Evolutionary conservation across 139 green algal genomes (phyloP).

Genomic region (Spirogloea muscicola): DNA sequence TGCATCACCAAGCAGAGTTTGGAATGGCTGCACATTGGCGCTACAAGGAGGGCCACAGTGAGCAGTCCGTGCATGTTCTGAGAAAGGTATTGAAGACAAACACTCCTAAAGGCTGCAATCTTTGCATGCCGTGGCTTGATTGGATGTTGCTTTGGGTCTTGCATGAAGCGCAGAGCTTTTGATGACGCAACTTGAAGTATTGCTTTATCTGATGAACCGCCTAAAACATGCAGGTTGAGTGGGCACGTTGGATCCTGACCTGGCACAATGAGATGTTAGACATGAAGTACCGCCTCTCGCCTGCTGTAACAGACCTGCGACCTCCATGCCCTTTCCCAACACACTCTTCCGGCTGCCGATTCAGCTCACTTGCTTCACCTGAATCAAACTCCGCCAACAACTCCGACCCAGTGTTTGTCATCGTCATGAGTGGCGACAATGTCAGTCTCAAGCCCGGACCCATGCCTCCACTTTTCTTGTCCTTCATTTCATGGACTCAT

Average conservation of each 20-base stretch:
- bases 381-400: not conserved
- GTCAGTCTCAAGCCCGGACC: not conserved
- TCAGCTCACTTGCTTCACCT: slow-evolving; percentile 3
- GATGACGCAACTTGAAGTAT: too few species aligned
- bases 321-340: slow-evolving; percentile 22
- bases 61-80: not conserved
- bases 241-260: slow-evolving; percentile 16
- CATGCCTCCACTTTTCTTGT: not conserved
- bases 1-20: slow-evolving; percentile 89
- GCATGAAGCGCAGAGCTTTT: too few species aligned
- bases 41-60: slow-evolving; percentile 80
- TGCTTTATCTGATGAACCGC: too few species aligned
- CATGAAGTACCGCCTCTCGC: slow-evolving; percentile 21
- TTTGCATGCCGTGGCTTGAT: too few species aligned
- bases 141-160: too few species aligned
- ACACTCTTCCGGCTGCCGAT: not conserved
- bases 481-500: not conserved
- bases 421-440: slow-evolving; percentile 5
- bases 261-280: slow-evolving; percentile 29
- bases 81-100: not conserved
- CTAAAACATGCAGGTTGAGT: too few species aligned
- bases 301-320: not conserved
- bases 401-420: slow-evolving; percentile 10
- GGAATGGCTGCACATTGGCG: slow-evolving; percentile 91
- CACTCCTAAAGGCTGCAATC: too few species aligned